Evolutionary conservation across 139 green algal genomes (phyloP), one percentile per base, ranked within the genome.

Genomic region (Chlorella sp.): DNA sequence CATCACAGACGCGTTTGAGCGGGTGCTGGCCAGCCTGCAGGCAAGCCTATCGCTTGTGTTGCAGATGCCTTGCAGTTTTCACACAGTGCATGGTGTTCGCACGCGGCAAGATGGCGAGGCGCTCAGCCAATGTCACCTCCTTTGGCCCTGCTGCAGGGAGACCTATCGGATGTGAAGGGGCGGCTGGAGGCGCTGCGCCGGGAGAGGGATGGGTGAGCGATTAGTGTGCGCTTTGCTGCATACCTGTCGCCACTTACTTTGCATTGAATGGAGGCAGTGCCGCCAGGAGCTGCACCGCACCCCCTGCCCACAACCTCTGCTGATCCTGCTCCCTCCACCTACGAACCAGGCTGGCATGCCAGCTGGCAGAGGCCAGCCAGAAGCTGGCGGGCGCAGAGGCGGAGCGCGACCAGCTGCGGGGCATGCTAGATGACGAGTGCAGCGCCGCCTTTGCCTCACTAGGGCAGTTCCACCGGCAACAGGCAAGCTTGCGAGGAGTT

Each of bases 391-490:
- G 11, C 16, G 64, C 64, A n/a, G 63, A 84, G 63, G 39, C 63
- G 26, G 79, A 84, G 79, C 63, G 80, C 7, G 65, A 69, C 12
- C 56, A 85, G 47, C 68, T 74, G 47, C 18, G 67, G 18, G 28
- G 56, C 32, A 69, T 34, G 34, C 32, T 75, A 70, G 82, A 91
- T 34, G 70, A 44, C 5, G 86, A 90, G 65, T 74, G 86, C 9
- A 76, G 73, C 13, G 85, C 86, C 16, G 75, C 62, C 0, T 78
- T 91, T n/a, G 62, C 20, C 26, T 57, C 76, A 0, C 87, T 94
- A 4, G 72, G 75, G 26, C 81, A 91, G 81, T 91, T 88, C 85
- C 91, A 94, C 57, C 28, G 68, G 34, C 81, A 86, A 34, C 78
- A 84, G 76, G 76, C 47, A 11, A 30, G 74, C 21, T n/a, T 18